Evolutionary conservation across 1,284 basidiomycete species (phyloP), one percentile per base, ranked within the genome.

Genomic region (Trametes versicolor): DNA sequence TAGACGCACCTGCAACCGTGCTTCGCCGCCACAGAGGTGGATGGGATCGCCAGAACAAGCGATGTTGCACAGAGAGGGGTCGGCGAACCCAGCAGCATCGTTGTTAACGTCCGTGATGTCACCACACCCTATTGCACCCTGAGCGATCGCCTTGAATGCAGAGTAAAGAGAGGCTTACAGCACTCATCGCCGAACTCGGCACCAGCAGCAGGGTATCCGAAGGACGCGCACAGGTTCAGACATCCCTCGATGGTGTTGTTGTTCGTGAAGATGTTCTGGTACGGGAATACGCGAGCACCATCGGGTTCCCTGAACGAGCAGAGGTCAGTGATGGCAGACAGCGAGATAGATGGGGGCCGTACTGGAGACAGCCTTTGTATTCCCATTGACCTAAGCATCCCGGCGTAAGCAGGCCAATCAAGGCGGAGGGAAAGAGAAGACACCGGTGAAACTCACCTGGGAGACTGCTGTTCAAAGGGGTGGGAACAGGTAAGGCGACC

Each of bases 301-400:
- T 74, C 71, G 5, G 76, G 74, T 65, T 84, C 80, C 51, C 80
- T 82, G 49, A 50, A 12, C 19, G 21, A 1, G 9, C 29, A 2
- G 55, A 10, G 17, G 32, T 61, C 12, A 58, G 37, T 17, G 4
- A 12, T 27, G 3, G 58, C 54, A 27, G 13, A 19, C 32, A 15
- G 19, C 36, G 32, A 9, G 48, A 13, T 34, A 23, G 13, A 36
- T 15, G 12, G 21, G n/a, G 9, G 17, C 77, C 84, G 60, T 70
- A 92, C 90, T 81, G 74, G 50, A 91, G 79, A 72, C 92, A 93
- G 25, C 89, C 90, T 36, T 86, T 76, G 75, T 92, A 92, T 41
- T 76, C 51, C 85, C 86, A 93, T 52, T 85, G 75, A 17, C 86
- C 86, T 70, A 21, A 25, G 41, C 9, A 17, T 17, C 27, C 25